Base-by-base conservation (phyloP, 306 rosid genomes). In the Datisca glomerata region DNA sequence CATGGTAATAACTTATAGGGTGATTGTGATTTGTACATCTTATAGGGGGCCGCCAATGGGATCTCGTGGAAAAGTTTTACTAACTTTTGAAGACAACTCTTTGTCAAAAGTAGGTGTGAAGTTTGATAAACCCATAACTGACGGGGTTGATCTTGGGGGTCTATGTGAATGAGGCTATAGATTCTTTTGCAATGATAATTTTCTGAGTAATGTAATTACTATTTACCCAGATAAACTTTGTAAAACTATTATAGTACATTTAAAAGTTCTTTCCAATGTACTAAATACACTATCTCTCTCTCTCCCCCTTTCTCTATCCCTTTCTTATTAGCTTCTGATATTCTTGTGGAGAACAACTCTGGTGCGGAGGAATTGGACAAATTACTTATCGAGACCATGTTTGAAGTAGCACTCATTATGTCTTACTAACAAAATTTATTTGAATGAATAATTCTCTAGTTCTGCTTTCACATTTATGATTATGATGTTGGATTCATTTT, bases 121-220 rank as follows among this genome's bases (percentile, higher is more conserved):
- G 74, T 91, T 91, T 33, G 99, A 91, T 60, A 85, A 80, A 59
- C 64, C 76, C 25, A 62, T 91, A 64, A 61, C 71, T 21, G 96
- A 85, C 59, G 99, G 99, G 50, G 99, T 91, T 75, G 96, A 91
- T 78, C 99, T 91, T 41, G 99, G 99, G 62, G 94, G 92, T 60
- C 43, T 32, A 7, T 85, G 99, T 61, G 94, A 91, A 56, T 65
- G 36, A 37, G 81, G 87, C 29, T 68, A 75, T 46, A 96, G 99
- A 62, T 80, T 61, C 72, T 91, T 91, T 64, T 91, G 99, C 68
- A 68, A 68, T 11, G 92, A 96, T 91, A 85, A 47, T 49, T 31
- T 31, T 21, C 25, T 19, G 23, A 24, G 36, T n/a, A n/a, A n/a
- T n/a, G n/a, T n/a, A n/a, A n/a, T n/a, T n/a, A n/a, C n/a, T n/a